phyloP scores from a whole-genome alignment of 768 basidiomycete genomes.

The Lyophyllum decastes region DNA sequence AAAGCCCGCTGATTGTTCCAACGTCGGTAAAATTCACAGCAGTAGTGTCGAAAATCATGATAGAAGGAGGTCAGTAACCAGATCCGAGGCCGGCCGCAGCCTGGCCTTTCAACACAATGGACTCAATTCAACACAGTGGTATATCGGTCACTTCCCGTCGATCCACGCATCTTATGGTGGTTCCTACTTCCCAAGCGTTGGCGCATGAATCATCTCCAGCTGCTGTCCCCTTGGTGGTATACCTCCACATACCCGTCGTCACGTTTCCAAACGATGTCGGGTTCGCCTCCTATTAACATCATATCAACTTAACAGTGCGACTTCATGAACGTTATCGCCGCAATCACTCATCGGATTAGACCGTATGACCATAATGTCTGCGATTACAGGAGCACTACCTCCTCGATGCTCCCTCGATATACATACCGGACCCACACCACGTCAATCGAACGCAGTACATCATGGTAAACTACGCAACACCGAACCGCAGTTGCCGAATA shows the following conservation, averaged over 20 bases:
- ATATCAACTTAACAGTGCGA: neutral
- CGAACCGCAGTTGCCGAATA: neutral
- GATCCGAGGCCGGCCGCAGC: neutral
- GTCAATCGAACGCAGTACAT: neutral
- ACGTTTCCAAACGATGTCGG: neutral
- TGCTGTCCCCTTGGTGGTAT: neutral
- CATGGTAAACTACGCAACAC: neutral
- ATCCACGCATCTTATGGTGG: neutral
- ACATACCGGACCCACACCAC: neutral
- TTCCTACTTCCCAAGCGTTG: neutral
- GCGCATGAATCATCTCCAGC: neutral
- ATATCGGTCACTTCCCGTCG: neutral
- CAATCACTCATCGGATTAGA: conserved; percentile 1
- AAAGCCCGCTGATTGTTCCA: neutral
- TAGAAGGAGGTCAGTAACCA: neutral
- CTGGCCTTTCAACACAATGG: neutral
- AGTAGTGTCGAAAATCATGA: neutral
- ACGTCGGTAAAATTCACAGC: neutral
- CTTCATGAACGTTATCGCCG: neutral
- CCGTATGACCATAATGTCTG: neutral
- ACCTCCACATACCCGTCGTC: neutral
- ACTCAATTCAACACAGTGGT: neutral
- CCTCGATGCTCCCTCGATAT: neutral
- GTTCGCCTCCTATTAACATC: neutral
- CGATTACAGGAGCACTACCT: neutral